A percentile compares a stretch with the other conserved stretches of the same genome.
These are phyloP conservation scores for Metarhizium anisopliae DNA, from an alignment of 2,329 filamentous ascomycete species.

Conservation along the genomic window DNA sequence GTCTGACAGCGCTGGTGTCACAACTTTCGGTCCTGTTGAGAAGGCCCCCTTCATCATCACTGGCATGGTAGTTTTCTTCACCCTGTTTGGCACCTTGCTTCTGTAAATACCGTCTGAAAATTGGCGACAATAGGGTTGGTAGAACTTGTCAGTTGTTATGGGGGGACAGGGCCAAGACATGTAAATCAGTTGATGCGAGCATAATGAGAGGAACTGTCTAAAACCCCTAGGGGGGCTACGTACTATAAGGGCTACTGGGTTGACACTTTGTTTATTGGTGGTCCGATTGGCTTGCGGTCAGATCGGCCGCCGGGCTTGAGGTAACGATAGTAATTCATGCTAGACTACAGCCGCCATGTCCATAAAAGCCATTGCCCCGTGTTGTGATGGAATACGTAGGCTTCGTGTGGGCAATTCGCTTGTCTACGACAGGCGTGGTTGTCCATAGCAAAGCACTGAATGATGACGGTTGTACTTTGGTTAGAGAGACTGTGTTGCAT, in stretches of 20 bases:
- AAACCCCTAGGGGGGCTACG: not conserved
- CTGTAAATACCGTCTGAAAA: slow-evolving; percentile 21
- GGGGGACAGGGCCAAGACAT: not conserved
- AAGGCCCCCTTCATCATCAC: slow-evolving; percentile 26
- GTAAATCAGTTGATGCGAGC: slow-evolving; percentile 1
- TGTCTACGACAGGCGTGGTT: too few relatives aligned
- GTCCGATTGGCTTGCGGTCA: not conserved
- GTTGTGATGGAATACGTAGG: too few relatives aligned
- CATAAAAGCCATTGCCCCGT: not conserved
- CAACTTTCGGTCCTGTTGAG: slow-evolving; percentile 18
- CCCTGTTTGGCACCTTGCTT: slow-evolving; percentile 29
- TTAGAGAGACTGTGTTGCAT: too few relatives aligned
- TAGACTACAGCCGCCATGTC: not conserved
- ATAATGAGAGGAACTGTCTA: slow-evolving; percentile 1
- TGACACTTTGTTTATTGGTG: not conserved
- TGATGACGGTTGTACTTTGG: too few relatives aligned
- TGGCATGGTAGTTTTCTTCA: slow-evolving; percentile 25
- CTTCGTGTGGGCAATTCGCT: too few relatives aligned
- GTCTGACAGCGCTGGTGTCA: slow-evolving; percentile 21
- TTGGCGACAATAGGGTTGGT: not conserved
- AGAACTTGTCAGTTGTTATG: slow-evolving; percentile 5
- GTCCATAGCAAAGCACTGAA: too few relatives aligned
- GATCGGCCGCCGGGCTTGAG: slow-evolving; percentile 1
- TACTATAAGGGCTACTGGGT: not conserved
- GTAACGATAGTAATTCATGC: slow-evolving; percentile 1